Conservation (phyloP, 192 early-diverging fungal genomes). For the Backusella morwellensis region DNA sequence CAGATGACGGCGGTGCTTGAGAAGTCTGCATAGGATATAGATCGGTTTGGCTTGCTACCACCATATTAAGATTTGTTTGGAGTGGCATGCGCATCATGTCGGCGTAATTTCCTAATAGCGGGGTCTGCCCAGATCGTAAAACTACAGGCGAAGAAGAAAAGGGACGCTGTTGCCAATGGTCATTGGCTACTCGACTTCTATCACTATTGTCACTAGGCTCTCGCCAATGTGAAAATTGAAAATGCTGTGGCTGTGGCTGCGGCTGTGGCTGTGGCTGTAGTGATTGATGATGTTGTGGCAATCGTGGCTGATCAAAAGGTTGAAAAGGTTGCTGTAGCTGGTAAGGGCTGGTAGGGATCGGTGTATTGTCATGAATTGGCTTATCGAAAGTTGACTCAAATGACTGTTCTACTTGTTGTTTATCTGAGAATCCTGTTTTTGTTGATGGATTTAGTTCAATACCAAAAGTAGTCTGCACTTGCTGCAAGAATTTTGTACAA, state of each 20-base stretch:
- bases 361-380: not conserved
- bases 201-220: not conserved
- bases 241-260: not conserved
- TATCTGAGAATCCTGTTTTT: not conserved
- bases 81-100: not conserved
- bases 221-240: not conserved
- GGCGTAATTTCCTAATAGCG: not conserved
- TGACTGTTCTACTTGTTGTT: not conserved
- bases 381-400: not conserved
- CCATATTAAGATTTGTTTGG: not conserved
- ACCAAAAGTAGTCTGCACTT: constrained; percentile 5
- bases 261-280: not conserved
- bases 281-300: not conserved
- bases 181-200: not conserved
- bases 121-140: not conserved
- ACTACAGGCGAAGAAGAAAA: not conserved
- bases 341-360: not conserved
- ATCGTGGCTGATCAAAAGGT: not conserved
- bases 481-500: constrained; percentile 12
- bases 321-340: not conserved
- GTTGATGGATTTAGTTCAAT: not conserved
- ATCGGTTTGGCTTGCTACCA: not conserved
- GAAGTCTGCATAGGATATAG: not conserved
- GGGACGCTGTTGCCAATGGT: not conserved
- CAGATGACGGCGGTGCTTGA: not conserved